A percentile compares a stretch with the other conserved stretches of the same genome.
Evolutionary conservation across 1,284 basidiomycete species (phyloP).

Genomic region (Cryptococcus wingfieldii): DNA sequence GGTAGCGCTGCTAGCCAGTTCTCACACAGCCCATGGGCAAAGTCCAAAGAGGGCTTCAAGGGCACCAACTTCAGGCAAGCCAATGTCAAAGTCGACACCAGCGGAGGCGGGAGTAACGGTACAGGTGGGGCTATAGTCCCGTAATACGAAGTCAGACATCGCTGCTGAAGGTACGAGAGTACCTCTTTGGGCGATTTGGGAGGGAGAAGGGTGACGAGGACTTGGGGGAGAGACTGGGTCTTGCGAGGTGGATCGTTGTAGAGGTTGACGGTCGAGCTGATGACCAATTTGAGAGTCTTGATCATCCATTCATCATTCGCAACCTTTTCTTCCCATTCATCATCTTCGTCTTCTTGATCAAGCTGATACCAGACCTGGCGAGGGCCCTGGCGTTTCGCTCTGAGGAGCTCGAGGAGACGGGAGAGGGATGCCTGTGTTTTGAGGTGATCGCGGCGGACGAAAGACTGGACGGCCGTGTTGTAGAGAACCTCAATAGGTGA

Average conservation of each 20-base stretch:
- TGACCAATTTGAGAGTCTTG: constrained; percentile 41
- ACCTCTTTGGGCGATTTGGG: constrained; percentile 26
- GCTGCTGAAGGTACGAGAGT: constrained; percentile 21
- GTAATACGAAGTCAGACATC: constrained; percentile 15
- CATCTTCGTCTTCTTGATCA: neutral
- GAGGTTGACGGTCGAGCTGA: constrained; percentile 32
- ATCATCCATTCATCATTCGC: constrained; percentile 32
- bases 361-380: neutral
- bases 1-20: constrained; percentile 36
- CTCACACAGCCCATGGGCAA: constrained; percentile 34
- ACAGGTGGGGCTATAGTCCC: neutral
- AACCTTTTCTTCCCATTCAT: neutral
- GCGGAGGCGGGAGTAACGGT: constrained; percentile 29
- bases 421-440: constrained; percentile 36
- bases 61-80: constrained; percentile 41
- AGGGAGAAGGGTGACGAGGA: constrained; percentile 22
- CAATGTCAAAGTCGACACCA: constrained; percentile 39
- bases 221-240: constrained; percentile 5
- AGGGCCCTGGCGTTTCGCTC: constrained; percentile 1
- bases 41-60: constrained; percentile 19
- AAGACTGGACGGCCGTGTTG: constrained; percentile 45
- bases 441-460: constrained; percentile 43
- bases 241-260: constrained; percentile 36
- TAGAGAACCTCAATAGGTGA: constrained; percentile 35
- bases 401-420: constrained; percentile 22